Evolutionary conservation across 768 basidiomycete genomes (phyloP), one percentile per base, ranked within the genome.

Genomic region (Porphyrellus cyaneotinctus): DNA sequence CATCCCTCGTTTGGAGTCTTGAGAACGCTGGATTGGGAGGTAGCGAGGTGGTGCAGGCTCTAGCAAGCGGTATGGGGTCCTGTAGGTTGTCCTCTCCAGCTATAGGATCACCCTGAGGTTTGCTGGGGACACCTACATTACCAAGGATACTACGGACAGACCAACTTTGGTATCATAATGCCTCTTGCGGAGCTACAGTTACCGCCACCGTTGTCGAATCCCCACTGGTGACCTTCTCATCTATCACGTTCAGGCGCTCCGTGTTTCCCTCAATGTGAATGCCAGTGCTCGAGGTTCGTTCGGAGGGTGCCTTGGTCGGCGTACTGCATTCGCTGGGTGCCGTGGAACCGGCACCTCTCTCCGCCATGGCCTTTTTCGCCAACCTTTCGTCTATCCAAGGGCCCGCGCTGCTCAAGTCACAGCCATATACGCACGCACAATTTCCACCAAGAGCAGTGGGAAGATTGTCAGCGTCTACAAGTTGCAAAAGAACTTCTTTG

Each of bases 341-440:
- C 24, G 28, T 28, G 6, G 50, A 47, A 50, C 26, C 26, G 3
- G 24, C 8, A 15, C 11, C 37, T 9, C 10, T 37, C 12, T 39
- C 45, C 10, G 13, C 39, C 17, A 33, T 4, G 2, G 65, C 59
- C 35, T 52, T 68, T 50, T 46, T 60, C 15, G 52, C 60, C 28
- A 63, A 53, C 33, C 82, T 72, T 15, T 81, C 82, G 23, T 84
- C 80, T 69, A 82, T 70, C 87, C 87, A 88, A 22, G 87, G 87
- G 6, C 87, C 87, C 2, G 77, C 83, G 33, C 79, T 79, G 56
- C 82, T 84, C 59, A 81, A 58, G 49, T 75, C 75, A 58, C 87
- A 89, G 6, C 85, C 82, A 36, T 78, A 83, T 22, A 65, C 64
- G 28, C 88, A 90, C 8, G 74, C 78, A 63, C 88, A 91, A 12